A percentile compares a stretch with the other conserved stretches of the same genome.
Conservation (phyloP, 805 yeast species). For the Hanseniaspora lindneri region DNA sequence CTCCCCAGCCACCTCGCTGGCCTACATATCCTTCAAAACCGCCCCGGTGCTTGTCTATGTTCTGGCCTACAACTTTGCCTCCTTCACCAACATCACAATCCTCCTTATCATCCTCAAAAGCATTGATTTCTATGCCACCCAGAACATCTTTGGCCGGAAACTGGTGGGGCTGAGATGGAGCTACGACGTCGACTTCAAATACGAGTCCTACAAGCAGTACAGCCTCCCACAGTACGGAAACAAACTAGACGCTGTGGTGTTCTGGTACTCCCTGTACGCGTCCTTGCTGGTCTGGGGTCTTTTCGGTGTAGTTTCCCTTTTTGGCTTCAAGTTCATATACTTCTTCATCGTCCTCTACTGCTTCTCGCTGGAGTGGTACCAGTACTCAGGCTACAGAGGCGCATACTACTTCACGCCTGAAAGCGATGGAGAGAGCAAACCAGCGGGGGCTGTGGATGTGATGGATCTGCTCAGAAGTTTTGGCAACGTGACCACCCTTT, state of each 20-base stretch:
- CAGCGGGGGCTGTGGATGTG: conserved; percentile 15
- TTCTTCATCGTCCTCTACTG: conserved; percentile 56
- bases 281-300: conserved; percentile 68
- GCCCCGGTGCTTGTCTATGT: conserved; percentile 28
- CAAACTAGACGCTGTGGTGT: conserved; percentile 1
- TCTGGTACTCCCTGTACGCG: conserved; percentile 36
- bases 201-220: conserved; percentile 30
- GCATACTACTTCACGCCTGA: conserved; percentile 74
- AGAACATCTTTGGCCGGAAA: conserved; percentile 80
- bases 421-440: conserved; percentile 13
- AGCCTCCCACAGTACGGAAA: conserved; percentile 30
- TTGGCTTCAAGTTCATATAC: conserved; percentile 63
- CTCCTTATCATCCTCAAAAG: conserved; percentile 62
- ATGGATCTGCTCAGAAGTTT: conserved; percentile 12
- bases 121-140: conserved; percentile 88
- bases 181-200: conserved; percentile 50
- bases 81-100: conserved; percentile 48
- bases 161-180: conserved; percentile 94
- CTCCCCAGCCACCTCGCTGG: conserved; percentile 26
- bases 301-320: conserved; percentile 62
- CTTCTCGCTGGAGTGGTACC: conserved; percentile 59
- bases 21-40: conserved; percentile 27
- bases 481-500: conserved; percentile 4
- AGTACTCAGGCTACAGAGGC: conserved; percentile 79
- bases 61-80: conserved; percentile 17